Base-by-base conservation (phyloP, 2,329 filamentous ascomycete genomes). In the Xylaria sp. region DNA sequence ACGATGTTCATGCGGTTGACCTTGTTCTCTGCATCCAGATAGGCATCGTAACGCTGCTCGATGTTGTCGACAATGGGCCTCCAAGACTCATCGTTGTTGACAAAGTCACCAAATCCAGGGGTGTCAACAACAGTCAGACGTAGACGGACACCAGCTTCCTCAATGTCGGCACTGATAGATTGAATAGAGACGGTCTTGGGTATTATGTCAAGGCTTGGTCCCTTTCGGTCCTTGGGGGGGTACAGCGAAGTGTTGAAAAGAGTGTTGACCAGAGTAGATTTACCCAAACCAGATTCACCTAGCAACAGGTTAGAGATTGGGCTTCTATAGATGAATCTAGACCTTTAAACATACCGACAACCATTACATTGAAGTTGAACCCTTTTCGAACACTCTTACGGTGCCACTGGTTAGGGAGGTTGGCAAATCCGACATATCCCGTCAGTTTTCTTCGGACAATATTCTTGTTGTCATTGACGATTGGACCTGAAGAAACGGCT, bases 311-410 rank as follows among this genome's bases (percentile, higher is more conserved):
- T 20, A 57, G 63, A 57, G 25, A 3, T 9, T 46, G 39, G 34
- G 34, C 32, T 9, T 39, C 13, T 6, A 50, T 18, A 59, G 37
- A 52, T 18, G 23, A 8, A 39, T 2, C 13, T 4, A 48, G 5
- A 46, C 10, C 20, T 3, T 3, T 56, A n/a, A 50, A 71, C 94
- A 80, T 88, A 98, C 96, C 96, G 84, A 99, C 96, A 84, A 99
- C 96, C 96, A 99, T 99, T 76, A 99, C 96, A 82, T 99, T 99
- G 89, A 99, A 99, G 89, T 98, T 99, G 90, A 99, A 99, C 72
- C 96, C 96, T 85, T 99, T 99, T 81, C 96, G 94, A 79, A 99
- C 96, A 90, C 94, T 98, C 92, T 99, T 99, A 84, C 96, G 95
- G 88, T 99, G 96, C 96, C 96, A 99, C 85, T 99, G 96, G 86